Conservation (phyloP, 2,329 filamentous ascomycete genomes). For the Zymoseptoria brevis region DNA sequence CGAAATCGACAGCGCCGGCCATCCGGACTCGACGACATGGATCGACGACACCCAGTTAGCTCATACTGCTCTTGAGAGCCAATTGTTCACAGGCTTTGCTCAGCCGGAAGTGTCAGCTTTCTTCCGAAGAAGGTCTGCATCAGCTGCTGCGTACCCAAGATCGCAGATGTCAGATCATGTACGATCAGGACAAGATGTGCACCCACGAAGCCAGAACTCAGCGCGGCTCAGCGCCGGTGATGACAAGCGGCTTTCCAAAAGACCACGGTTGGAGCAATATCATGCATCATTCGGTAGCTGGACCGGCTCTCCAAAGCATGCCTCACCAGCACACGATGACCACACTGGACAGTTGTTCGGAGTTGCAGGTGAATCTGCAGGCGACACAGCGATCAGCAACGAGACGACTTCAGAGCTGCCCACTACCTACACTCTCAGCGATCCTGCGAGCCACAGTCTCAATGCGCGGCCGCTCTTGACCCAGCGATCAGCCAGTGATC, state of each 20-base stretch:
- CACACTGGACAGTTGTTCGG: background rate
- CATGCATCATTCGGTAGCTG: background rate
- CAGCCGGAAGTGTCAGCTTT: background rate
- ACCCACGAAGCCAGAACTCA: background rate
- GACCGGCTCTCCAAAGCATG: background rate
- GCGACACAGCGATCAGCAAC: conserved; percentile 3
- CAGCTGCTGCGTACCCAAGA: background rate
- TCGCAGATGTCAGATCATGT: background rate
- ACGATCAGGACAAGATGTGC: background rate
- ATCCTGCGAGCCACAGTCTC: conserved; percentile 17
- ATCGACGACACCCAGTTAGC: conserved; percentile 40
- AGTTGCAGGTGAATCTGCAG: background rate
- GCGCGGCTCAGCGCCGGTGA: background rate
- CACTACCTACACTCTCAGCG: conserved; percentile 29
- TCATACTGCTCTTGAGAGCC: conserved; percentile 34
- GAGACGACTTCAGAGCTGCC: conserved; percentile 28
- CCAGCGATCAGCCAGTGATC: conserved; percentile 19
- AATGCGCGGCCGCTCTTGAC: conserved; percentile 8
- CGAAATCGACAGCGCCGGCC: background rate
- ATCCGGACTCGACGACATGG: conserved; percentile 12
- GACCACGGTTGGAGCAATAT: background rate
- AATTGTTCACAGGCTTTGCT: conserved; percentile 29
- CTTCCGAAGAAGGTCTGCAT: background rate
- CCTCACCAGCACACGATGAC: background rate
- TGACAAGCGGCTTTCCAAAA: background rate